A percentile compares a stretch with the other conserved stretches of the same genome.
These are phyloP conservation scores for Tetramitus jugosus DNA, from an alignment of 208 protist species.

Conservation along the genomic window DNA sequence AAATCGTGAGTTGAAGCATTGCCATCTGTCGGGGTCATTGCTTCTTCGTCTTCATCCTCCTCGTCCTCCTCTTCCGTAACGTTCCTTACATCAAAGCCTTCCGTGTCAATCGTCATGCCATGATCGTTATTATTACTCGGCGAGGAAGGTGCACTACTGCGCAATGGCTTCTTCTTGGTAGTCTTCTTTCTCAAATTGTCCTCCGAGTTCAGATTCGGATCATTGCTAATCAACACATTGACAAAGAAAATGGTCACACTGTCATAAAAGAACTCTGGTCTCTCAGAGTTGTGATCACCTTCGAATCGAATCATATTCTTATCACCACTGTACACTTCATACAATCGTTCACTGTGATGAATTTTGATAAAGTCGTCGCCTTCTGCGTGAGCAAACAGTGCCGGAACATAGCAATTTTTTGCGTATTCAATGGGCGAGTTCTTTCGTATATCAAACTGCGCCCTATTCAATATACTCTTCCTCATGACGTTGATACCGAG, in stretches of 20 bases:
- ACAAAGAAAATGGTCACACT: slow-evolving; percentile 64
- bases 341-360: slow-evolving; percentile 60
- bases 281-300: slow-evolving; percentile 79
- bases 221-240: too few relatives aligned
- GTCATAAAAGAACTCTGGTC: slow-evolving; percentile 59
- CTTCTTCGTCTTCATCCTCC: too few relatives aligned
- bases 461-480: slow-evolving; percentile 65
- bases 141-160: too few relatives aligned
- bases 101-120: too few relatives aligned
- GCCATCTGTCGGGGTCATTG: too few relatives aligned
- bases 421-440: slow-evolving; percentile 56
- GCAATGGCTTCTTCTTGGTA: too few relatives aligned
- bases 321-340: slow-evolving; percentile 9
- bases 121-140: too few relatives aligned
- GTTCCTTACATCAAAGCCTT: too few relatives aligned
- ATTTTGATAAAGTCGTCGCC: slow-evolving; percentile 76
- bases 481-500: slow-evolving; percentile 66
- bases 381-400: slow-evolving; percentile 73
- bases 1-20: too few relatives aligned
- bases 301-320: slow-evolving; percentile 37
- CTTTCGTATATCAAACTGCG: slow-evolving; percentile 82
- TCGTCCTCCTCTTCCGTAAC: too few relatives aligned
- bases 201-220: too few relatives aligned
- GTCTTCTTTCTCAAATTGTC: too few relatives aligned
- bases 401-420: slow-evolving; percentile 60